Base-by-base conservation (phyloP, 2,329 filamentous ascomycete species). In the Fusarium austroafricanum region DNA sequence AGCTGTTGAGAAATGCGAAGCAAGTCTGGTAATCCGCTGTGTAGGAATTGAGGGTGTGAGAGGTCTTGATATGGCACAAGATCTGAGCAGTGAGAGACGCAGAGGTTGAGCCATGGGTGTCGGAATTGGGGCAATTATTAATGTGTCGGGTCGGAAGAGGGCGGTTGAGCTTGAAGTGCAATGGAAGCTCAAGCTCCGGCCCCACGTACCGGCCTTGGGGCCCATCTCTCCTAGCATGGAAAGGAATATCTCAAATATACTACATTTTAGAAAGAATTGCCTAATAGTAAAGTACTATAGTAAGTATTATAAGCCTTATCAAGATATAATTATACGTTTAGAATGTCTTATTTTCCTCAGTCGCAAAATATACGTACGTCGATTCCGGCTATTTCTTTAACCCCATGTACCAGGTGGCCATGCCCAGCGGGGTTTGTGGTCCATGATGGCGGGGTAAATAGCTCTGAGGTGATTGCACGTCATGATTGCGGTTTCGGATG, bases 391-490 rank as follows among this genome's bases (percentile, higher is more conserved):
- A 23, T 23, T 23, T 23, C 21, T 23, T 23, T 23, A 23, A 23
- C 21, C 21, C 21, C 21, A 23, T 23, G 21, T 23, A 23, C 21
- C 6, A 6, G 21, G n/a, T n/a, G n/a, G 51, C 47, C 39, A 49
- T 31, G 10, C 6, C n/a, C 33, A 35, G 33, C 7, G 33, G 33
- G 33, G 33, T 35, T n/a, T 33, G 47, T 54, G 29, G 53, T 52
- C 62, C 61, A 72, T 71, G 68, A 74, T 74, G 70, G 72, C 70
- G 72, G 72, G 72, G 72, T 73, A 67, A 56, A 55, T 35, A 39
- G 29, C 28, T 37, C 52, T 49, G 47, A 38, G 29, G 35, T 65
- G 45, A 42, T 64, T 42, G 43, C 53, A 55, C 47, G 50, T 54
- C 61, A 55, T 64, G 31, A 17, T 33, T 15, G 40, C 40, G 51